These are phyloP conservation scores for Ophiocordyceps camponoti-floridani DNA, from an alignment of 2,329 filamentous ascomycete genomes.

Conservation along the genomic window DNA sequence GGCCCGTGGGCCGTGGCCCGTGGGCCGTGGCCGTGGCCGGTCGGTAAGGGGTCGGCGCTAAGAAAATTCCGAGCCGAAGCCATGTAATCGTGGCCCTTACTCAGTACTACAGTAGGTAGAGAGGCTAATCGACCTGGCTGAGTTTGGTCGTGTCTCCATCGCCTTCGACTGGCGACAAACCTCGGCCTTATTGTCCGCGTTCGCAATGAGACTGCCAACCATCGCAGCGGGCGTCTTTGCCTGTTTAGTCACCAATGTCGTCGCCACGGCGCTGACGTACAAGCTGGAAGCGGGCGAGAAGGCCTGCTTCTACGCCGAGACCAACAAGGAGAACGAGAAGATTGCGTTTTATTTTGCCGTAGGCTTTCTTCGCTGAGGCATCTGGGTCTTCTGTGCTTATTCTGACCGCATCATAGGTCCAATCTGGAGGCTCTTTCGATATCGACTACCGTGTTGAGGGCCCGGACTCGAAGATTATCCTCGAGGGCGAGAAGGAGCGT, in stretches of 20 bases:
- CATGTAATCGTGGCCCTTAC: conserved; percentile 4
- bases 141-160: not conserved
- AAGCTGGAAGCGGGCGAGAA: conserved; percentile 79
- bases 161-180: conserved; percentile 8
- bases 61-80: conserved; percentile 9
- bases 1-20: too few relatives aligned
- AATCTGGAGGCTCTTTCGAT: conserved; percentile 97
- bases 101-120: too few relatives aligned
- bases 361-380: conserved; percentile 15
- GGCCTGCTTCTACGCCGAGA: conserved; percentile 81
- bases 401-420: conserved; percentile 44
- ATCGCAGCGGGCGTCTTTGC: conserved; percentile 52
- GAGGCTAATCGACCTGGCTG: not conserved
- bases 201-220: conserved; percentile 46
- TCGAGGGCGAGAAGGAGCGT: conserved; percentile 77
- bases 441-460: conserved; percentile 81
- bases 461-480: conserved; percentile 61
- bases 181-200: conserved; percentile 7
- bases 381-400: not conserved
- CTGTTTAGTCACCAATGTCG: conserved; percentile 49
- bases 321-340: conserved; percentile 67
- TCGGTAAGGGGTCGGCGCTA: conserved; percentile 3
- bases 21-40: too few relatives aligned
- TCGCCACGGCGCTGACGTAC: conserved; percentile 87
- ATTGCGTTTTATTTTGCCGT: conserved; percentile 98